A percentile compares a stretch with the other conserved stretches of the same genome.
phyloP scores from a whole-genome alignment of 2,329 filamentous ascomycete species.

The Phaeosphaeriaceae sp. region DNA sequence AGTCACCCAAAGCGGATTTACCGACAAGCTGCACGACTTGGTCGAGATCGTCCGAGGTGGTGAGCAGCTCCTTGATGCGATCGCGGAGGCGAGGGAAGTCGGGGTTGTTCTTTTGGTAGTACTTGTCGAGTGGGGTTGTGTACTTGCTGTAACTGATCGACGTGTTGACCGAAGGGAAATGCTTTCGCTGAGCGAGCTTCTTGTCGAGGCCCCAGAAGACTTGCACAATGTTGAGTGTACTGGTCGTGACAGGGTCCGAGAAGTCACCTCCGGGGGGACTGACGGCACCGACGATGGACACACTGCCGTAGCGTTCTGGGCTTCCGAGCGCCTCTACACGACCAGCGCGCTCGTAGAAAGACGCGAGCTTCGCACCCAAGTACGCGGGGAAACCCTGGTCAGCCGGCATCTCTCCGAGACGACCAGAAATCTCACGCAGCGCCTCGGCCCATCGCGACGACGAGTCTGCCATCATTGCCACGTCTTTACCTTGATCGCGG shows the following conservation, averaged over 20 bases:
- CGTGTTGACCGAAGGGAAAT: constrained; percentile 99
- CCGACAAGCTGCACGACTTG: constrained; percentile 98
- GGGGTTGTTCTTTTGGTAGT: constrained; percentile 90
- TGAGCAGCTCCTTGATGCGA: constrained; percentile 90
- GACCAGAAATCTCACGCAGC: constrained; percentile 97
- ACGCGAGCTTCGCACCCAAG: constrained; percentile 93
- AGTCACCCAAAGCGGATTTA: constrained; percentile 93
- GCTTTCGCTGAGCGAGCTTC: constrained; percentile 98
- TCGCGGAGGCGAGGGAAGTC: constrained; percentile 94
- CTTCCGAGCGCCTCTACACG: constrained; percentile 85
- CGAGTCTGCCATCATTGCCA: constrained; percentile 99
- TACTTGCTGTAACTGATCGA: constrained; percentile 96
- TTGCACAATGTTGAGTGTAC: constrained; percentile 95
- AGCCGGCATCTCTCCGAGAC: constrained; percentile 98
- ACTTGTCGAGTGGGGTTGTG: constrained; percentile 84
- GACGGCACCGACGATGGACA: constrained; percentile 97
- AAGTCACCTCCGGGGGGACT: constrained; percentile 98
- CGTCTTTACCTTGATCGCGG: constrained; percentile 93
- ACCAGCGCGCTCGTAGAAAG: constrained; percentile 98
- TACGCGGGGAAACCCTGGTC: constrained; percentile 99
- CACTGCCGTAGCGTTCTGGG: constrained; percentile 86
- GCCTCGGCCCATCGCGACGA: constrained; percentile 98
- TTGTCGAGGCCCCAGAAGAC: constrained; percentile 99
- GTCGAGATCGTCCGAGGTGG: constrained; percentile 95
- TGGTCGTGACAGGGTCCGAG: constrained; percentile 94